A percentile compares a stretch with the other conserved stretches of the same genome.
phyloP scores from a whole-genome alignment of 2,329 filamentous ascomycete species.

The Aspergillus sp. region DNA sequence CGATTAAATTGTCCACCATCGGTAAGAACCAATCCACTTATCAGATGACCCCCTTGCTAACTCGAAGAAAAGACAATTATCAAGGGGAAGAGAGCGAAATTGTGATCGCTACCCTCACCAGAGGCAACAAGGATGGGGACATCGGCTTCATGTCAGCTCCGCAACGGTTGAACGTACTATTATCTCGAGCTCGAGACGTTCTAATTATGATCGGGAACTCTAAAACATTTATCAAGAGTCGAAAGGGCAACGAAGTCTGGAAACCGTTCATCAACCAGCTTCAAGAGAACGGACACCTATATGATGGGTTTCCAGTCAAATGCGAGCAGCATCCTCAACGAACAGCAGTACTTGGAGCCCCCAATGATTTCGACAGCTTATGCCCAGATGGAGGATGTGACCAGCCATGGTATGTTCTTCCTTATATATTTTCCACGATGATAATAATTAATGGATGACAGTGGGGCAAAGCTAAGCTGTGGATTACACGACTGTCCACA shows the following conservation, averaged over 20 bases:
- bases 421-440: slow-evolving; percentile 7
- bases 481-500: slow-evolving; percentile 58
- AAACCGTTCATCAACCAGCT: slow-evolving; percentile 56
- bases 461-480: slow-evolving; percentile 55
- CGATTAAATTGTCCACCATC: slow-evolving; percentile 66
- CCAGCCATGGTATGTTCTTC: slow-evolving; percentile 56
- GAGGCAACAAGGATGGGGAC: slow-evolving; percentile 63
- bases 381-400: slow-evolving; percentile 71
- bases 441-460: slow-evolving; percentile 3
- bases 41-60: slow-evolving; percentile 24
- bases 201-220: slow-evolving; percentile 71
- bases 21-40: slow-evolving; percentile 47
- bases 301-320: slow-evolving; percentile 60
- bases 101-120: slow-evolving; percentile 65
- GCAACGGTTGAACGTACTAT: slow-evolving; percentile 68
- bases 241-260: slow-evolving; percentile 61
- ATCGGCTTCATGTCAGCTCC: slow-evolving; percentile 70
- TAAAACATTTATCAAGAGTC: slow-evolving; percentile 62
- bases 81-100: slow-evolving; percentile 77
- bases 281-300: slow-evolving; percentile 52
- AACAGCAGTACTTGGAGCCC: slow-evolving; percentile 46
- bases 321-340: slow-evolving; percentile 61
- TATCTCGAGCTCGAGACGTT: slow-evolving; percentile 65
- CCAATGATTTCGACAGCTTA: slow-evolving; percentile 59
- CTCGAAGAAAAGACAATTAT: slow-evolving; percentile 69